phyloP scores from a whole-genome alignment of 2,329 filamentous ascomycete species.

The Verticillium zaregamsianum region DNA sequence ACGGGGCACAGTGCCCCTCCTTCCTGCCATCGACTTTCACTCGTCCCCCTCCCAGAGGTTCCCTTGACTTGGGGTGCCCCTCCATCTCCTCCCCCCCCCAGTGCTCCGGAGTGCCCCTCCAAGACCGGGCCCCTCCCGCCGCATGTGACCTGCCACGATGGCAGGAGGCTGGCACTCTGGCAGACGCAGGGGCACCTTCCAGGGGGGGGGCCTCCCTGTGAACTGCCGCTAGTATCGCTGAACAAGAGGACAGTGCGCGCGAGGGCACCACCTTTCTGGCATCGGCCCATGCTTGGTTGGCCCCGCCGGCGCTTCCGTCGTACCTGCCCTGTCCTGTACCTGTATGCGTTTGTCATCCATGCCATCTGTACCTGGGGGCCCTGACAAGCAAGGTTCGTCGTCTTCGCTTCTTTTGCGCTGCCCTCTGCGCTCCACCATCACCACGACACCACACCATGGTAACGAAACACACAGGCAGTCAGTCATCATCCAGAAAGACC shows the following conservation, averaged over 20 bases:
- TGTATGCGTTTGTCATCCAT: not conserved
- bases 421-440: not conserved
- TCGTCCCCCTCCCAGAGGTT: not conserved
- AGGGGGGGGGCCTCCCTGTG: not conserved
- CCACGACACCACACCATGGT: not conserved
- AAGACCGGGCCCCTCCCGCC: not conserved
- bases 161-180: slow-evolving; percentile 1
- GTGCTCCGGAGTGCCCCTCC: too few species aligned
- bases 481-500: not conserved
- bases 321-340: not conserved
- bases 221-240: slow-evolving; percentile 2
- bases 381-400: not conserved
- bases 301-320: not conserved
- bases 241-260: not conserved
- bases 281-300: not conserved
- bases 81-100: not conserved
- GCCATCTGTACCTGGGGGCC: not conserved
- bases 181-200: not conserved
- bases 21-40: not conserved
- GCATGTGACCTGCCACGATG: not conserved
- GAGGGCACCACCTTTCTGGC: not conserved
- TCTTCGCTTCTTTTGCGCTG: not conserved
- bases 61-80: not conserved
- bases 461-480: not conserved
- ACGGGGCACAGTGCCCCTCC: not conserved